phyloP scores from a whole-genome alignment of 805 yeast species.

The Wickerhamiella hasegawae region DNA sequence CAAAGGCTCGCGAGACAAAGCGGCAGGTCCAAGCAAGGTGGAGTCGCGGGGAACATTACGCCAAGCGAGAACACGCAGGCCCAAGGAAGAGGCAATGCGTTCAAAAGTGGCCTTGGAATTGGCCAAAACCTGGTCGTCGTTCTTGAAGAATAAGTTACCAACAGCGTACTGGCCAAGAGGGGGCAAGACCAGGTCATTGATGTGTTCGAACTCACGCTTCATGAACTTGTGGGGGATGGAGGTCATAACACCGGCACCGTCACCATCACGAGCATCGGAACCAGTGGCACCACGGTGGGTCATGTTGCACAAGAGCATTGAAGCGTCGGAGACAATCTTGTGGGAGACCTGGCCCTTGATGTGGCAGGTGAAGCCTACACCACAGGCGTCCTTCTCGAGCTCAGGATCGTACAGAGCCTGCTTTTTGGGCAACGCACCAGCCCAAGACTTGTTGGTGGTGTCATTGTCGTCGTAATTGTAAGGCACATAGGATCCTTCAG shows the following conservation, averaged over 20 bases:
- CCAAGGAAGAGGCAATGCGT: slow-evolving; percentile 58
- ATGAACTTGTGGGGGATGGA: slow-evolving; percentile 84
- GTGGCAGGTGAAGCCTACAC: slow-evolving; percentile 95
- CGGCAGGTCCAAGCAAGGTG: slow-evolving; percentile 88
- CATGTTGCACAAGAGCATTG: slow-evolving; percentile 80
- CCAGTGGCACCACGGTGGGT: slow-evolving; percentile 98
- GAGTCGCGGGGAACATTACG: slow-evolving; percentile 89
- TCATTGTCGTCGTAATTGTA: slow-evolving; percentile 61
- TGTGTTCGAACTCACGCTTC: slow-evolving; percentile 64
- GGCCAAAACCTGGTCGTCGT: slow-evolving; percentile 51
- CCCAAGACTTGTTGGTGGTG: slow-evolving; percentile 80
- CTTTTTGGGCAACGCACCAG: slow-evolving; percentile 66
- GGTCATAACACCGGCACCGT: slow-evolving; percentile 95
- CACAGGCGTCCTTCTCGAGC: slow-evolving; percentile 92
- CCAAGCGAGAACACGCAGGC: slow-evolving; percentile 82
- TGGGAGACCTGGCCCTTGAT: slow-evolving; percentile 79
- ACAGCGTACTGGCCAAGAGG: slow-evolving; percentile 78
- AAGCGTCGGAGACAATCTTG: slow-evolving; percentile 84
- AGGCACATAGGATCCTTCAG: slow-evolving; percentile 21
- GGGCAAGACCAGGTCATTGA: slow-evolving; percentile 54
- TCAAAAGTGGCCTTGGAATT: slow-evolving; percentile 67
- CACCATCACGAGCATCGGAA: slow-evolving; percentile 90
- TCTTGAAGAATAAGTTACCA: slow-evolving; percentile 87
- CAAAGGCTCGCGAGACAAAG: slow-evolving; percentile 80
- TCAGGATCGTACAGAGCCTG: slow-evolving; percentile 92